Percentiles rank a stretch among this genome's conserved stretches.
Conservation (phyloP, 306 rosid species). For the Rosa lucieae region DNA sequence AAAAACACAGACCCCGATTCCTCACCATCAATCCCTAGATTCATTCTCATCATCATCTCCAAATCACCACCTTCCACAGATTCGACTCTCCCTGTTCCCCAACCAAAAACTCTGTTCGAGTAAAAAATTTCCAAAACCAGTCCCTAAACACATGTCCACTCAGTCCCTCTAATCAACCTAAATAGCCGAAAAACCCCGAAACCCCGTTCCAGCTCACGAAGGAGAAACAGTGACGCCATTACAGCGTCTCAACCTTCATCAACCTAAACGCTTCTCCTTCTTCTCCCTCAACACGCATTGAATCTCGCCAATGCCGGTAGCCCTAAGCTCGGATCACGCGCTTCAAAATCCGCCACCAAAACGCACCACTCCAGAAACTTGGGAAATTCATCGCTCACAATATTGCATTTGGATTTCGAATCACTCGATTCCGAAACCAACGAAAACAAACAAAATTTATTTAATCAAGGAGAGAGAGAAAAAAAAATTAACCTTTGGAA, state of each 20-base stretch:
- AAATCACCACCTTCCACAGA: background rate
- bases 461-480: background rate
- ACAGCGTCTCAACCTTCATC: slow-evolving; percentile 1
- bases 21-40: background rate
- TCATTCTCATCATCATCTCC: background rate
- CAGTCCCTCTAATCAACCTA: background rate
- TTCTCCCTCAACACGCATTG: background rate
- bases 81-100: background rate
- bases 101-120: background rate
- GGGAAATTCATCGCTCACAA: background rate
- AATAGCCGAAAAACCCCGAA: background rate
- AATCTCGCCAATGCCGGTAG: slow-evolving; percentile 17
- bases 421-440: background rate
- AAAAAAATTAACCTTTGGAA: background rate
- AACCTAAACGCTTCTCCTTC: background rate
- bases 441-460: background rate
- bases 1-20: background rate
- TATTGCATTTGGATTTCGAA: background rate
- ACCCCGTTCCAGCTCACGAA: background rate
- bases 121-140: background rate
- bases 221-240: background rate
- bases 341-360: background rate
- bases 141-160: background rate
- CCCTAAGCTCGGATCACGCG: slow-evolving; percentile 18
- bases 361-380: background rate